Base-by-base conservation (phyloP, 805 yeast species). In the Zygosaccharomyces pseudorouxii region DNA sequence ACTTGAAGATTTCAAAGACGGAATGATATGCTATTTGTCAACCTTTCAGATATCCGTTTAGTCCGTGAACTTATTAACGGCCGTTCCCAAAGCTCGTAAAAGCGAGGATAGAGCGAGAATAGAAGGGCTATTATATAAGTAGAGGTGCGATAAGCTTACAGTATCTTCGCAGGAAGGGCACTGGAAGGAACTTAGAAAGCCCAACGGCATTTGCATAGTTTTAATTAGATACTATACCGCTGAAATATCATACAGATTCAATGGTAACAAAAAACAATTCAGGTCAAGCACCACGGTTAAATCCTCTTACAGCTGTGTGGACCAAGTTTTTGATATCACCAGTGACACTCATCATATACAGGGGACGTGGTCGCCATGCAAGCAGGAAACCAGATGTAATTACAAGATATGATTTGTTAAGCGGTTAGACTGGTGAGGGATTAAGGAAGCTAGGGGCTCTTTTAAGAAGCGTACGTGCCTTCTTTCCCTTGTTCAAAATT, bases 401-500 rank as follows among this genome's bases (percentile, higher is more conserved):
- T 11, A 60, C 64, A 8, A 53, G 65, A 20, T 45, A 52, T 28
- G 65, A 60, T 42, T 39, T 60, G 8, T 29, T 60, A 11, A 43
- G 45, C 20, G 56, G 55, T n/a, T 59, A 33, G 19, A 33, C 6
- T 8, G 11, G 2, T 16, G 20, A 16, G 11, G 20, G 19, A 5
- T 9, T 16, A 33, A 14, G 11, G 20, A 16, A 6, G 35, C 5
- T 19, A 6, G 9, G 9, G 37, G 20, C 3, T 10, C 6, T 7
- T 30, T 30, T 33, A 2, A 11, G 20, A 16, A 8, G 12, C 4
- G 8, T 33, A 22, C 6, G 37, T 16, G 9, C 11, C 19, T 14
- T 33, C 14, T 14, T 5, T 33, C 3, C 20, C 5, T 33, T 16
- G 3, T 29, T 14, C 8, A 12, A 8, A 19, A 27, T 10, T n/a